Conservation (phyloP, 2,329 filamentous ascomycete genomes). For the Alternaria consortialis region DNA sequence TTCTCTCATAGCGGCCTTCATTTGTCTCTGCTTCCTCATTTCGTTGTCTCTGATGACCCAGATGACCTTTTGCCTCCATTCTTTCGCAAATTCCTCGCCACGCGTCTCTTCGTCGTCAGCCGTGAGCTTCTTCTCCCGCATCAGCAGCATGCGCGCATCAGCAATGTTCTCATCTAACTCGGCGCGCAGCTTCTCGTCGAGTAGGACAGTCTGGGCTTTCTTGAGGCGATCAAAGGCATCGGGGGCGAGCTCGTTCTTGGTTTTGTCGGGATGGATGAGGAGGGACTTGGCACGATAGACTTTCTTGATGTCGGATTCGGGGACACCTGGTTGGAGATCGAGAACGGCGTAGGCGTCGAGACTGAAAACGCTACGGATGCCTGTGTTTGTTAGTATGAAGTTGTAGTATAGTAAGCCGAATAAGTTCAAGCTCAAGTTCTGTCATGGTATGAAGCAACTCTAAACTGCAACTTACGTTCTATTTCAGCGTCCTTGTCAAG, state of each 20-base stretch:
- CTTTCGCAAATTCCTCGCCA: constrained; percentile 80
- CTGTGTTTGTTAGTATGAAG: constrained; percentile 27
- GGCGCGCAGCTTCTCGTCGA: constrained; percentile 91
- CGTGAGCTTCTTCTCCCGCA: constrained; percentile 93
- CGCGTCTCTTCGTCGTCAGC: constrained; percentile 87
- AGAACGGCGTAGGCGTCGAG: constrained; percentile 90
- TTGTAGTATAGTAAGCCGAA: neutral
- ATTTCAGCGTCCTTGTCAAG: constrained; percentile 98
- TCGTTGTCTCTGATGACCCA: constrained; percentile 94
- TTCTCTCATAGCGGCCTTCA: constrained; percentile 95
- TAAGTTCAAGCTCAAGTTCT: no score
- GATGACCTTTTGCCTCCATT: constrained; percentile 91
- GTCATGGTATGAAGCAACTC: neutral
- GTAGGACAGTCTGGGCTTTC: constrained; percentile 88
- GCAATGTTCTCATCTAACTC: constrained; percentile 93
- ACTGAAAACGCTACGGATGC: constrained; percentile 87
- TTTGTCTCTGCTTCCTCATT: constrained; percentile 79
- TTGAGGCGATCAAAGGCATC: constrained; percentile 97
- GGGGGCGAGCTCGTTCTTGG: constrained; percentile 85
- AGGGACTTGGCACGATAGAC: constrained; percentile 98
- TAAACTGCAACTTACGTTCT: constrained; percentile 64
- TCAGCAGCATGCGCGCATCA: constrained; percentile 92
- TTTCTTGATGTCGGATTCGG: constrained; percentile 94
- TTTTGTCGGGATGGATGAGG: constrained; percentile 98
- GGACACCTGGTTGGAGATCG: constrained; percentile 92